Percentiles rank a stretch among this genome's conserved stretches.
Conservation (phyloP, 257 asterid species). For the Penstemon barbatus region DNA sequence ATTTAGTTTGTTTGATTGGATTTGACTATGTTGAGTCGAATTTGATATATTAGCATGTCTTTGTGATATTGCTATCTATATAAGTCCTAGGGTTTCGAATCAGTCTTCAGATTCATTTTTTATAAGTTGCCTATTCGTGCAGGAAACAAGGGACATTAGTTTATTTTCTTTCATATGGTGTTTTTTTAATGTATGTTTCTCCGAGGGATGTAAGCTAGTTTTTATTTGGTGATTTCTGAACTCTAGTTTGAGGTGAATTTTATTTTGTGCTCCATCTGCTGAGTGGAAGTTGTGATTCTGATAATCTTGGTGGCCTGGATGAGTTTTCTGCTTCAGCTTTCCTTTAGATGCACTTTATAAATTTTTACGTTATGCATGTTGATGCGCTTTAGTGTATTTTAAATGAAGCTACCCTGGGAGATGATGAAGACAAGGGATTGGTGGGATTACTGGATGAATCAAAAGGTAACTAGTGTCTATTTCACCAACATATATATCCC, state of each 20-base stretch:
- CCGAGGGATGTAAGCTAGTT: not conserved
- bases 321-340: not conserved
- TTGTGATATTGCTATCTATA: constrained; percentile 23
- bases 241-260: constrained; percentile 16
- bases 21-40: constrained; percentile 25
- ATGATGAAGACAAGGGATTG: constrained; percentile 68
- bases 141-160: constrained; percentile 13
- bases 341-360: not conserved
- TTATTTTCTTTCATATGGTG: not conserved
- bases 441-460: constrained; percentile 70
- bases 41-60: constrained; percentile 45
- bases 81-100: constrained; percentile 54
- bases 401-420: constrained; percentile 53
- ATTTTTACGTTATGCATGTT: constrained; percentile 6
- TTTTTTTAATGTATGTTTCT: not conserved
- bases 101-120: constrained; percentile 33
- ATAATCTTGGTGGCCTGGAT: constrained; percentile 3
- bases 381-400: constrained; percentile 11
- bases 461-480: constrained; percentile 53
- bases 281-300: constrained; percentile 8
- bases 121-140: constrained; percentile 2
- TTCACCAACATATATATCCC: constrained; percentile 1
- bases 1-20: constrained; percentile 30
- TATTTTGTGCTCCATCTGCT: not conserved
- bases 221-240: not conserved